phyloP scores from a whole-genome alignment of 352 stramenopile species.

The Phytopythium cucurbitacearum region DNA sequence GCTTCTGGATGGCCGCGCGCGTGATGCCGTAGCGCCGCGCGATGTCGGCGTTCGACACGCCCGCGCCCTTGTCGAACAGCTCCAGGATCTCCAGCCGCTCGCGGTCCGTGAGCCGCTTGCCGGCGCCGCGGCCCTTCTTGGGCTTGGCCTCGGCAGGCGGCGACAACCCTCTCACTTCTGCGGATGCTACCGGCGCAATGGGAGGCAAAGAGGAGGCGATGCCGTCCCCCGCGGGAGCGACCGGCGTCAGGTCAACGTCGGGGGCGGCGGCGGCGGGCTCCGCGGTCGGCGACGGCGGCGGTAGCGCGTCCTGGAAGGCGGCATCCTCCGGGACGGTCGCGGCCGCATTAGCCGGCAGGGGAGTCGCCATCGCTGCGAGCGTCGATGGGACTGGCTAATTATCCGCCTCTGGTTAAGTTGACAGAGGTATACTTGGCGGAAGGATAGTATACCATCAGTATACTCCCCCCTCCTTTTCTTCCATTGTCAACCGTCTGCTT shows the following conservation, averaged over 20 bases:
- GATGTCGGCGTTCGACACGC: slow-evolving; percentile 40
- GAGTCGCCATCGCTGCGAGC: neutral
- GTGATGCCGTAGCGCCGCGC: slow-evolving; percentile 42
- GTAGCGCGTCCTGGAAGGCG: neutral
- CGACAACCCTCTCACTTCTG: neutral
- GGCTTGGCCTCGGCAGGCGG: neutral
- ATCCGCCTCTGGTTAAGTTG: neutral
- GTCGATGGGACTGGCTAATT: slow-evolving; percentile 1
- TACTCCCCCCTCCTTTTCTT: neutral
- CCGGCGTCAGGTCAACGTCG: neutral
- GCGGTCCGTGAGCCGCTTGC: slow-evolving; percentile 38
- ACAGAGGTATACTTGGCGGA: neutral
- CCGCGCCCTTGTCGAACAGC: slow-evolving; percentile 29
- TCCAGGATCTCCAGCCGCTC: slow-evolving; percentile 48
- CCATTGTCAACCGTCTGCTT: neutral
- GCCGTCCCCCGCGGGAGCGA: neutral
- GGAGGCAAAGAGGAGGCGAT: neutral
- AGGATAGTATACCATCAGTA: neutral
- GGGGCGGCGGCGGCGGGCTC: neutral
- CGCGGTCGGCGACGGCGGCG: neutral
- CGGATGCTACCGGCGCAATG: neutral
- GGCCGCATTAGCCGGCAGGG: neutral
- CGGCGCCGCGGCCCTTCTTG: slow-evolving; percentile 26
- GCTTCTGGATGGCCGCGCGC: slow-evolving; percentile 37
- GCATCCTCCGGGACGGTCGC: too few species aligned